A percentile compares a stretch with the other conserved stretches of the same genome.
Evolutionary conservation across 495 filamentous ascomycete species (phyloP).

Genomic region (Aspergillus coremiiformis): DNA sequence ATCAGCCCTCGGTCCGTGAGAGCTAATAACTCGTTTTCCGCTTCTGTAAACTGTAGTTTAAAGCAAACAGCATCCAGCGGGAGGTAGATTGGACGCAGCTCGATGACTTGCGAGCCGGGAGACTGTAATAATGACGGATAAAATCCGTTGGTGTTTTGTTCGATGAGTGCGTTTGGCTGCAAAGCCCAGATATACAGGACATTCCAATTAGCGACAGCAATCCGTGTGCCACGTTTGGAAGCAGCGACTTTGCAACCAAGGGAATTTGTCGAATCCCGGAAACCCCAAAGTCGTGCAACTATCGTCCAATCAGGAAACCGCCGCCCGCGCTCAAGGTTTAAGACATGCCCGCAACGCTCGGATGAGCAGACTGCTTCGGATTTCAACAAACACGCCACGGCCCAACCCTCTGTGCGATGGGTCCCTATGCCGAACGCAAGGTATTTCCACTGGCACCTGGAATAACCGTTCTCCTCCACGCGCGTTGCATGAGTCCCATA

Average conservation of each 20-base stretch:
- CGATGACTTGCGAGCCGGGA: constrained; percentile 15
- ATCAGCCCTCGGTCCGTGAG: constrained; percentile 43
- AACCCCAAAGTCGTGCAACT: constrained; percentile 38
- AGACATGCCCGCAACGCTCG: constrained; percentile 27
- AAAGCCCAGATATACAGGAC: constrained; percentile 40
- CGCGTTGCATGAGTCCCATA: constrained; percentile 28
- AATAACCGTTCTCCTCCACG: neutral
- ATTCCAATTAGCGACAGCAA: constrained; percentile 43
- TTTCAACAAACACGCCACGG: constrained; percentile 35
- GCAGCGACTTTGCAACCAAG: constrained; percentile 38
- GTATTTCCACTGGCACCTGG: constrained; percentile 34
- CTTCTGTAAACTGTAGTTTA: constrained; percentile 29
- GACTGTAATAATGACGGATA: constrained; percentile 27
- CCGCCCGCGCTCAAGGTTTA: constrained; percentile 39
- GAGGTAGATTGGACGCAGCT: constrained; percentile 29
- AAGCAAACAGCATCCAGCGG: constrained; percentile 36
- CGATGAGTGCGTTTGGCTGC: constrained; percentile 30
- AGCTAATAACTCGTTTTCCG: constrained; percentile 37
- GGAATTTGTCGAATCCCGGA: constrained; percentile 27
- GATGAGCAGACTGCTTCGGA: constrained; percentile 22
- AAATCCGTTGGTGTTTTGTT: constrained; percentile 18
- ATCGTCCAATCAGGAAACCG: constrained; percentile 30
- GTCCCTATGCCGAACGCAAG: constrained; percentile 36
- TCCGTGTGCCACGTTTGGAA: constrained; percentile 30
- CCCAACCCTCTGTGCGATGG: constrained; percentile 33